Evolutionary conservation across 2,329 filamentous ascomycete species (phyloP), one percentile per base, ranked within the genome.

Genomic region (Cladosporium phlei): DNA sequence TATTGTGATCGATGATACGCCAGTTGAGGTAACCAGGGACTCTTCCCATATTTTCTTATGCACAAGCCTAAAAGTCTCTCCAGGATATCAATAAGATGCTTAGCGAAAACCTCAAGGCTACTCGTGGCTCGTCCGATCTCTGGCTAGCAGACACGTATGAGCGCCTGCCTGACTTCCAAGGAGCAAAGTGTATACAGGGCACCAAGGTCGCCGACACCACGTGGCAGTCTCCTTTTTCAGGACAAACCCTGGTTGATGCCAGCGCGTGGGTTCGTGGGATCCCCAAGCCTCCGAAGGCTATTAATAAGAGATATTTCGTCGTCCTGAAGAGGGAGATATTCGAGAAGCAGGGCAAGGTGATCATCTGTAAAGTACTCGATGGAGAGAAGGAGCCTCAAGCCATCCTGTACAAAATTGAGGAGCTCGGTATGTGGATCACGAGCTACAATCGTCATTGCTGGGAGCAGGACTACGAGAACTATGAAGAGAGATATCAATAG

Each of bases 401-500:
- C 12, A 40, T 40, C 7, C 27, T 40, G 27, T 40, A 40, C 19
- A 32, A 40, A 27, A 40, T 40, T 30, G 27, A 40, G 38, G 27
- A 40, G 38, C 27, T 32, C 38, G 38, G 38, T 19, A 40, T 40
- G 38, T 40, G 38, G 38, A 40, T 40, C 19, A 40, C 27, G 27
- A 40, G 27, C 27, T 40, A 40, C 27, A 22, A 32, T 32, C 38
- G 38, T 24, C 38, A 40, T 40, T 32, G n/a, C 38, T 40, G 38
- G 27, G 38, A 40, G 38, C 38, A 40, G 19, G 38, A 40, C 38
- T 40, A 40, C 27, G 27, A 32, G 27, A 40, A 40, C 27, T 32
- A 32, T 40, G 38, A 40, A 32, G 38, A 40, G 17, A 40, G 38
- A 40, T 40, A 40, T 40, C 38, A 32, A 30, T 40, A 40, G 38